Evolutionary conservation across 331 rosid genomes (phyloP).

Genomic region (Acacia pycnantha): DNA sequence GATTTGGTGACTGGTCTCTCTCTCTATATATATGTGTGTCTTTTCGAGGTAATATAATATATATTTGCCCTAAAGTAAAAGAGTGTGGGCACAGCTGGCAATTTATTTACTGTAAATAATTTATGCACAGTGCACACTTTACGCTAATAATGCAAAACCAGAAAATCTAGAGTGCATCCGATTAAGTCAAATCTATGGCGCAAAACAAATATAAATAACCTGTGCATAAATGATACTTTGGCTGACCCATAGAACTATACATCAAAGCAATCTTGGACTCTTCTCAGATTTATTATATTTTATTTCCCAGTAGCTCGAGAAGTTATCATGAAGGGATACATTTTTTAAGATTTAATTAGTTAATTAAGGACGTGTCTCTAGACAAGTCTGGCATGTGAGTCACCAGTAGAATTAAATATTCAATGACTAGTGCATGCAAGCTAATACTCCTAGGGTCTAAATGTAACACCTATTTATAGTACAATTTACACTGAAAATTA

Average conservation of each 20-base stretch:
- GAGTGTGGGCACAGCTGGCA: not conserved
- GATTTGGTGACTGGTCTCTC: not conserved
- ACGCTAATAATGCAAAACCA: not conserved
- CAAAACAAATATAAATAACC: not conserved
- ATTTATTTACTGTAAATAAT: not conserved
- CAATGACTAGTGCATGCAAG: not conserved
- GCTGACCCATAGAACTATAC: not conserved
- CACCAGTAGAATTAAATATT: not conserved
- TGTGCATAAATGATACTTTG: not conserved
- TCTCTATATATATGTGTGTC: not conserved
- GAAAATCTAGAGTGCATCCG: not conserved
- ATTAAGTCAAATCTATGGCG: not conserved
- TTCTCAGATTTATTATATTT: not conserved
- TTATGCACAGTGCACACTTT: not conserved
- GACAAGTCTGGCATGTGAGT: not conserved
- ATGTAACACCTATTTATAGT: no score
- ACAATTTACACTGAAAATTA: no score
- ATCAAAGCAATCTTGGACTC: not conserved
- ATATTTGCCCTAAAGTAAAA: not conserved
- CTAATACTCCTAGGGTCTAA: not conserved
- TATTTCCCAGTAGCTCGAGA: not conserved
- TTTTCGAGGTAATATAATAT: not conserved
- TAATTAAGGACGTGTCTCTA: not conserved
- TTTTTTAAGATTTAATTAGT: not conserved
- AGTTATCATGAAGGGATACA: not conserved